Evolutionary conservation across 1,284 basidiomycete genomes (phyloP).

Genomic region (Austroboletus novae-zelandiae): DNA sequence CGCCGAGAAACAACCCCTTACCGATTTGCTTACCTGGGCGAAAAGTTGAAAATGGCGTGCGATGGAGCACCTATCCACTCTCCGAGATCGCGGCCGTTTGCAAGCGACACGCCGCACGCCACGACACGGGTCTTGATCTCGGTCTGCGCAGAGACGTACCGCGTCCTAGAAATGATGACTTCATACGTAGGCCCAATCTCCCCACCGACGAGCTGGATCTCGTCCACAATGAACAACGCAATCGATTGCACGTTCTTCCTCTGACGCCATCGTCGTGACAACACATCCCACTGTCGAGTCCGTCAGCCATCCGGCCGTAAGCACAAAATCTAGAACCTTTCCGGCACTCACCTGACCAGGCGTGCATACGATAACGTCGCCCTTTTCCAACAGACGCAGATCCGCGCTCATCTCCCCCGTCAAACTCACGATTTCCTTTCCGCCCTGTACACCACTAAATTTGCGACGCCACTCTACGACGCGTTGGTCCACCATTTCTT

Average conservation of each 20-base stretch:
- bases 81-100: constrained; percentile 94
- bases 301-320: constrained; percentile 10
- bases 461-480: constrained; percentile 88
- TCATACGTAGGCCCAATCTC: constrained; percentile 96
- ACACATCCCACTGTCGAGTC: constrained; percentile 81
- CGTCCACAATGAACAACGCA: constrained; percentile 91
- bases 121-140: constrained; percentile 90
- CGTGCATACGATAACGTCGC: constrained; percentile 91
- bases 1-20: not conserved
- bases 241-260: constrained; percentile 96
- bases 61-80: constrained; percentile 97
- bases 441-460: constrained; percentile 79
- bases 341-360: constrained; percentile 65
- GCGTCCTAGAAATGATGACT: constrained; percentile 89
- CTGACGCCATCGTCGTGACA: constrained; percentile 96
- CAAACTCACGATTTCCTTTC: constrained; percentile 90
- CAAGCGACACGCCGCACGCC: constrained; percentile 90
- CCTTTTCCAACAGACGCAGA: constrained; percentile 86
- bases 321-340: not conserved
- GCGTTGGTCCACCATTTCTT: constrained; percentile 93
- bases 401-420: constrained; percentile 97
- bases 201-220: constrained; percentile 91
- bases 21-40: constrained; percentile 62
- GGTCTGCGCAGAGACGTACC: constrained; percentile 95
- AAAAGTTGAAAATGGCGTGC: constrained; percentile 97